These are phyloP conservation scores for Podospora anserina DNA, from an alignment of 495 filamentous ascomycete genomes.

Conservation along the genomic window DNA sequence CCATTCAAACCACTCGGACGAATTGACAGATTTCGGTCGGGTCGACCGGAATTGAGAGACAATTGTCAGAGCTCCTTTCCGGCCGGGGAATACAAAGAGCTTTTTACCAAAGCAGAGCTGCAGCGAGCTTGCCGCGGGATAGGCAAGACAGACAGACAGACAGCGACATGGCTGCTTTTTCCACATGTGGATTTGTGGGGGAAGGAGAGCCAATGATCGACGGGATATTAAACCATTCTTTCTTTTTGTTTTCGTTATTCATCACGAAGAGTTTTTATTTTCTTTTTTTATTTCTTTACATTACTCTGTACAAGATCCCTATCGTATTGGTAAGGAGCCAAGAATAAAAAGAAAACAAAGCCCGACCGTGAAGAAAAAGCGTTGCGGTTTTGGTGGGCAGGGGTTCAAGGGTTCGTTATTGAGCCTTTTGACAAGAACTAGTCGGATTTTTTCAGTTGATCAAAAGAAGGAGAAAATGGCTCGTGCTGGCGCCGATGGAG, in stretches of 20 bases:
- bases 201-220: background rate
- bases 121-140: background rate
- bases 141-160: slow-evolving; percentile 1
- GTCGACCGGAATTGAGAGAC: background rate
- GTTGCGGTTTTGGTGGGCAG: background rate
- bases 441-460: background rate
- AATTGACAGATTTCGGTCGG: background rate
- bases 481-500: background rate
- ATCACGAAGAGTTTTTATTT: background rate
- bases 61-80: background rate
- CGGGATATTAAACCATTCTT: background rate
- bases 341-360: background rate
- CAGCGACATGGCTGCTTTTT: background rate
- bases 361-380: background rate
- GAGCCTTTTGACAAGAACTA: background rate
- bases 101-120: no score
- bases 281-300: background rate
- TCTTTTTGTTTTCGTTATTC: background rate
- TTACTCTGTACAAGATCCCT: background rate
- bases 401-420: background rate
- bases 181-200: background rate
- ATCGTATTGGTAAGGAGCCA: background rate
- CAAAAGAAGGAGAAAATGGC: slow-evolving; percentile 1
- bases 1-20: background rate
- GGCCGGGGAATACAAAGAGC: background rate